Percentiles rank a stretch among this genome's conserved stretches.
Evolutionary conservation across 768 basidiomycete genomes (phyloP).

Genomic region (Russula ochroleuca): DNA sequence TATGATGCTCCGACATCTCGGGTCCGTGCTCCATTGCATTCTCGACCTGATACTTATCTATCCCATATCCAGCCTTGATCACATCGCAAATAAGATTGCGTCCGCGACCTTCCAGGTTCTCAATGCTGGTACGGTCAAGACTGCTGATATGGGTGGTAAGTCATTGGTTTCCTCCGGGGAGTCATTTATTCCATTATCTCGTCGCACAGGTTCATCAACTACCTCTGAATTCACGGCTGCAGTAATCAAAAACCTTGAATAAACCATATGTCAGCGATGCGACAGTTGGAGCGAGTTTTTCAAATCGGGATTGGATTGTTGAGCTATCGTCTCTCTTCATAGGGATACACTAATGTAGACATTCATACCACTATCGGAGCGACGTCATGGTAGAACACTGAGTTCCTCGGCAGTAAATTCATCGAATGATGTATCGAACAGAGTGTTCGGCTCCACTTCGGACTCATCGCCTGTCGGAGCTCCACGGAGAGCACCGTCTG

Average conservation of each 20-base stretch:
- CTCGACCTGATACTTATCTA: conserved; percentile 17
- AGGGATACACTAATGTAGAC: conserved; percentile 27
- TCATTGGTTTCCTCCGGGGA: conserved; percentile 20
- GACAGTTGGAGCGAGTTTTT: not conserved
- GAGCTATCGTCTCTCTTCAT: conserved; percentile 11
- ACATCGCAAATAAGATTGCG: conserved; percentile 91
- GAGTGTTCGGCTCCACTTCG: conserved; percentile 19
- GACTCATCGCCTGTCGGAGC: not conserved
- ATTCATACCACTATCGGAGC: not conserved
- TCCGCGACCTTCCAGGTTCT: conserved; percentile 91
- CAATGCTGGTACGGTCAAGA: conserved; percentile 80
- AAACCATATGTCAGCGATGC: not conserved
- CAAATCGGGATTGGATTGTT: not conserved
- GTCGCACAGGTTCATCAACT: conserved; percentile 68
- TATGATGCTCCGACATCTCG: conserved; percentile 96
- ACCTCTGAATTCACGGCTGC: conserved; percentile 95
- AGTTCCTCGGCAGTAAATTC: conserved; percentile 39
- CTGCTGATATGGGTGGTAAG: conserved; percentile 93
- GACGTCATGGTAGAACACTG: conserved; percentile 16
- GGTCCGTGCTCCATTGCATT: conserved; percentile 46
- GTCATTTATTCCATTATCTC: conserved; percentile 22
- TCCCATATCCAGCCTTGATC: conserved; percentile 61
- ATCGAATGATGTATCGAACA: conserved; percentile 45
- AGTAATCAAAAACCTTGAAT: conserved; percentile 74
- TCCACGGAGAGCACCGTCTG: not conserved